Base-by-base conservation (phyloP, 129 eudicot species). In the Saposhnikovia divaricata region DNA sequence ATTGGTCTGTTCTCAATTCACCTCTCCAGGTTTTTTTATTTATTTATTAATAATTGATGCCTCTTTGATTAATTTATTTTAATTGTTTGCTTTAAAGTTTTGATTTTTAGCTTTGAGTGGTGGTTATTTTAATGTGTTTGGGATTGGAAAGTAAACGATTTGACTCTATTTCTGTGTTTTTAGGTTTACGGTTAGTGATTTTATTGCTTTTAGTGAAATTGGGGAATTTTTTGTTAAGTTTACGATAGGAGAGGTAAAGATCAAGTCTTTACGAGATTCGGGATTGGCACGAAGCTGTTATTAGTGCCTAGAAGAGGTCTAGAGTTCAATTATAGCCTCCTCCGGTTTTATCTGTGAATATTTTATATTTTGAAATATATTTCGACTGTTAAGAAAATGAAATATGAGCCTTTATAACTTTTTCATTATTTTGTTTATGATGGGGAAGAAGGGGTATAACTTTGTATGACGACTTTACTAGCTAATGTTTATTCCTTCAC, bases 11-110 rank as follows among this genome's bases (percentile, higher is more conserved):
- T 31, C 34, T 31, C 34, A 61, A 43, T 27, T 45, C 73, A 2
- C 81, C 83, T 47, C 72, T 76, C 63, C 70, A 82, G 85, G 88
- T 85, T 73, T 8, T 11, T 5, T 10, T 38, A 51, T 21, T 13
- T 38, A 2, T 10, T 7, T 0, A 39, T 65, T n/a, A 31, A 31
- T 31, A 31, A 31, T 31, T 31, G 1, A 31, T 44, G 12, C 1
- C 2, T 0, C 4, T 44, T 7, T 7, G 7, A 7, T 45, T 45
- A n/a, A n/a, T 45, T 10, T 44, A 0, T 70, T 6, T 38, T 15
- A 3, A 5, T 39, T n/a, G n/a, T 65, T 37, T 69, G 25, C 0
- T 15, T 16, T 42, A 28, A 27, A 40, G 25, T 43, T 45, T 34
- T 51, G 45, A 63, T 80, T 43, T 71, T 59, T n/a, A 3, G 68